These are phyloP conservation scores for Plasmopara viticola DNA, from an alignment of 352 stramenopile species.

Conservation along the genomic window DNA sequence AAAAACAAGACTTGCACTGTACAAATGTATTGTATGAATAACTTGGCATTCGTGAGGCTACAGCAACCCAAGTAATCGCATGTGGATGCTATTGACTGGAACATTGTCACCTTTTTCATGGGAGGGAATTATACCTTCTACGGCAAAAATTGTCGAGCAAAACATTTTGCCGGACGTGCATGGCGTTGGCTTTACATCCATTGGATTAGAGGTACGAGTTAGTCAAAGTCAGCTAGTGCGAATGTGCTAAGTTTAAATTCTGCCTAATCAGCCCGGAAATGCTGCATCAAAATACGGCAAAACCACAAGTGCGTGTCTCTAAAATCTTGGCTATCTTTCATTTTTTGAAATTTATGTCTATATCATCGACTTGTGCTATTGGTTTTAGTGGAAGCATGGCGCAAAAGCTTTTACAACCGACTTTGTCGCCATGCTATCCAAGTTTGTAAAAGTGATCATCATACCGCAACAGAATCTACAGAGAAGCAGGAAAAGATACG, in stretches of 20 bases:
- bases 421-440: conserved; percentile 46
- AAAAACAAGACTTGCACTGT: not conserved
- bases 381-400: conserved; percentile 50
- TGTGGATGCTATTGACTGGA: conserved; percentile 83
- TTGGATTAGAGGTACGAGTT: conserved; percentile 61
- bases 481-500: conserved; percentile 7
- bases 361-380: not conserved
- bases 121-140: conserved; percentile 52
- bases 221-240: not conserved
- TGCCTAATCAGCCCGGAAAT: conserved; percentile 55
- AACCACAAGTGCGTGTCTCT: conserved; percentile 39
- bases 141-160: conserved; percentile 55
- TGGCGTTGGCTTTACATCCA: conserved; percentile 76
- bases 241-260: not conserved
- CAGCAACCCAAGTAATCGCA: conserved; percentile 85
- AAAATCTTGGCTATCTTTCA: not conserved
- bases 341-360: not conserved
- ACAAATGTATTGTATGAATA: not conserved
- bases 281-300: conserved; percentile 77
- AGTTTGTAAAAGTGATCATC: conserved; percentile 44
- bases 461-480: not conserved
- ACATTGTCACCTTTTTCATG: conserved; percentile 46
- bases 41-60: not conserved
- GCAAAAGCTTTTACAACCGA: conserved; percentile 49
- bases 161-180: conserved; percentile 59